Evolutionary conservation across 345 rosid species (phyloP).

Genomic region (Lumnitzera littorea): DNA sequence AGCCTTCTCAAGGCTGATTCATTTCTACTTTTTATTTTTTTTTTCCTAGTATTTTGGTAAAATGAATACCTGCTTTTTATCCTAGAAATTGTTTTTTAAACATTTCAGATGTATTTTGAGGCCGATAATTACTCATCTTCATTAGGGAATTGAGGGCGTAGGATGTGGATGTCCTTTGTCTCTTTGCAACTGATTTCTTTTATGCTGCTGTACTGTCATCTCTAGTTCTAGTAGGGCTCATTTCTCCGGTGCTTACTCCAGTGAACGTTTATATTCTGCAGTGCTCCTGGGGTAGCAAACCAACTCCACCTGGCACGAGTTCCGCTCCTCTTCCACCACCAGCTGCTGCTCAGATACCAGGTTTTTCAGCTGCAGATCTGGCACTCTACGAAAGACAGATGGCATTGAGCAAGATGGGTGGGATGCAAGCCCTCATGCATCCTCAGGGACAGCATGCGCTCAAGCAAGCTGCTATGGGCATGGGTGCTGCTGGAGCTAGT

Average conservation of each 20-base stretch:
- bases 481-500: conserved; percentile 58
- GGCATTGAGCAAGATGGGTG: conserved; percentile 55
- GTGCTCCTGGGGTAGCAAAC: conserved; percentile 98
- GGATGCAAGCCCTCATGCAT: conserved; percentile 59
- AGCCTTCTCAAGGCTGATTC: too few species aligned
- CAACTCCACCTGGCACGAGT: conserved; percentile 76
- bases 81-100: too few species aligned
- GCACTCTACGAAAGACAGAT: conserved; percentile 59
- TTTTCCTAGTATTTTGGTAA: too few species aligned
- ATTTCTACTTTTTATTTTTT: too few species aligned
- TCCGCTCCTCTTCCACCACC: conserved; percentile 88
- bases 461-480: conserved; percentile 70
- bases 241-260: background rate
- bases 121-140: too few species aligned
- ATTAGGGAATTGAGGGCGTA: too few species aligned
- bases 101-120: too few species aligned
- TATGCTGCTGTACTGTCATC: background rate
- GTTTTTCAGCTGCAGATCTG: conserved; percentile 48
- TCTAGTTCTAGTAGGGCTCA: background rate
- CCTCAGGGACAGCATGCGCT: conserved; percentile 71
- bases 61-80: too few species aligned
- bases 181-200: background rate
- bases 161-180: too few species aligned
- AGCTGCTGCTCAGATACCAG: conserved; percentile 39
- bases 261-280: conserved; percentile 14